Conservation (phyloP, 352 stramenopile genomes). For the Globisporangium iwayamae region DNA sequence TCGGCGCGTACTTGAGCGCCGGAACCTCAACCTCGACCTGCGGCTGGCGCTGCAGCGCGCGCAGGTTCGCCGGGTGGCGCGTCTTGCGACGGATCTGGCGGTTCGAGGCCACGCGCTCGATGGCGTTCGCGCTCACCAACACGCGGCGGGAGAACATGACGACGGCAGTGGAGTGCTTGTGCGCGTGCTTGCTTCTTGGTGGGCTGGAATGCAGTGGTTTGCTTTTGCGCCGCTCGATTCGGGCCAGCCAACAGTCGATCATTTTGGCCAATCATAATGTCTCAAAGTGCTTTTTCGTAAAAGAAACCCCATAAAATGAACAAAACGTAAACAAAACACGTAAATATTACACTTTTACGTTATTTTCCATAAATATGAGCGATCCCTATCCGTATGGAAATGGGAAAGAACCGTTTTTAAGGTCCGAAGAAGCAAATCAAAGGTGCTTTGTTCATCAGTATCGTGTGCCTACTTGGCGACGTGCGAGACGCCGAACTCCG, state of each 20-base stretch:
- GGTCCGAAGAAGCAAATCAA: neutral
- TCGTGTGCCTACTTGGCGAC: neutral
- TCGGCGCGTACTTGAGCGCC: slow-evolving; percentile 80
- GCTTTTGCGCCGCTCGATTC: neutral
- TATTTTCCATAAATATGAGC: neutral
- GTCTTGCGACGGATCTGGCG: slow-evolving; percentile 83
- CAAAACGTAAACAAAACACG: neutral
- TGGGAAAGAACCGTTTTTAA: neutral
- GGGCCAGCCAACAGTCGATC: neutral
- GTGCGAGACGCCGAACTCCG: slow-evolving; percentile 63
- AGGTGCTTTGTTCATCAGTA: neutral
- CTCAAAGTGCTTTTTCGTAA: neutral
- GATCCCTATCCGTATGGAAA: neutral
- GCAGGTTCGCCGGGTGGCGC: slow-evolving; percentile 67
- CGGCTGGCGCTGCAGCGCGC: slow-evolving; percentile 60
- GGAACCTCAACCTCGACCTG: slow-evolving; percentile 48
- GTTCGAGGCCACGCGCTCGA: slow-evolving; percentile 78
- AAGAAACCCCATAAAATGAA: neutral
- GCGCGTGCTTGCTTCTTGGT: slow-evolving; percentile 1
- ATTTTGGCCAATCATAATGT: neutral
- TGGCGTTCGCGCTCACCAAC: slow-evolving; percentile 40
- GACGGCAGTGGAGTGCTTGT: neutral
- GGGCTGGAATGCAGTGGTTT: neutral
- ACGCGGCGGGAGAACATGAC: slow-evolving; percentile 63
- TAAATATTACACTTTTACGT: neutral